Conservation (phyloP, 164 flowering plant genomes). For the Vitis labrusca region DNA sequence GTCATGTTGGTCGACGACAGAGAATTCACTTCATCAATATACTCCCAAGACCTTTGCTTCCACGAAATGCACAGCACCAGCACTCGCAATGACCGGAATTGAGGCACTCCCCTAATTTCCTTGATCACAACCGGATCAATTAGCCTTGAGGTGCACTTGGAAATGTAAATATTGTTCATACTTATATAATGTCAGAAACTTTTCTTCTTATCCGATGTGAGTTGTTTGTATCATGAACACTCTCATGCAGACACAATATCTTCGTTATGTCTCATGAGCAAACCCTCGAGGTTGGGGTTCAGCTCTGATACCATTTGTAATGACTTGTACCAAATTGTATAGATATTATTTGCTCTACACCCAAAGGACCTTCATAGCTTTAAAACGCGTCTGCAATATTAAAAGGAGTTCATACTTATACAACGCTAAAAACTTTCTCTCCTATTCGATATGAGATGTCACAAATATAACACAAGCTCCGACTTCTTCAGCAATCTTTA, state of each 20-base stretch:
- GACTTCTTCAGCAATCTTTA: conserved; percentile 71
- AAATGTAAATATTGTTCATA: neutral
- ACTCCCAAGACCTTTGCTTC: conserved; percentile 81
- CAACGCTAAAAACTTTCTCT: rapidly evolving
- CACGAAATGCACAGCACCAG: conserved; percentile 59
- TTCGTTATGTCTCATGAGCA: no score
- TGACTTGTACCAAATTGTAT: no score
- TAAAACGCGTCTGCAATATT: no score
- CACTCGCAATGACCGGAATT: conserved; percentile 66
- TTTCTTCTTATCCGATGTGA: no score
- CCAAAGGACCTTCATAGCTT: no score
- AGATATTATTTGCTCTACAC: no score
- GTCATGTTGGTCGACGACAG: conserved; percentile 57
- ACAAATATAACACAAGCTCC: conserved; percentile 50
- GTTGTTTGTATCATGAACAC: no score
- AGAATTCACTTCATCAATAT: conserved; percentile 78
- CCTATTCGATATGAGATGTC: no score
- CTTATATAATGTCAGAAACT: rapidly evolving
- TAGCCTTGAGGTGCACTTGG: conserved; percentile 54
- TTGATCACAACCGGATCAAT: conserved; percentile 55
- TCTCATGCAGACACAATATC: no score
- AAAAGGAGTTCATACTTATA: no score
- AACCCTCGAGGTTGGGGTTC: no score
- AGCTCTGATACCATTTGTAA: no score
- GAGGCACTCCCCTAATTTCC: conserved; percentile 55